phyloP scores from a whole-genome alignment of 441 rosid genomes.

The Populus trichocarpa region DNA sequence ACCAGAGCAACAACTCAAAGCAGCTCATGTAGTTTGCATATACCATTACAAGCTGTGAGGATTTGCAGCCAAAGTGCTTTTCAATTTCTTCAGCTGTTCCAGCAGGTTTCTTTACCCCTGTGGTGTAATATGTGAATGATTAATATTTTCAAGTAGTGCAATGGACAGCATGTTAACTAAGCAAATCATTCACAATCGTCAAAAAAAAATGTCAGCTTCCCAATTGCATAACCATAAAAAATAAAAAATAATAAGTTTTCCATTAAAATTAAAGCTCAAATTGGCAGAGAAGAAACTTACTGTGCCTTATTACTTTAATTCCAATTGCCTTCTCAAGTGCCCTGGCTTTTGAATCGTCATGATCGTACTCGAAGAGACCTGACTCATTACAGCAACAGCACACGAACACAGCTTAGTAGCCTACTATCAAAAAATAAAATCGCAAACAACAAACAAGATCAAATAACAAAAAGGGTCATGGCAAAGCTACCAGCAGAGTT shows the following conservation, averaged over 20 bases:
- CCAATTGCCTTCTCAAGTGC: slow-evolving; percentile 82
- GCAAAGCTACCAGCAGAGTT: slow-evolving; percentile 76
- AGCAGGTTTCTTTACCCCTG: slow-evolving; percentile 93
- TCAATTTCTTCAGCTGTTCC: slow-evolving; percentile 97
- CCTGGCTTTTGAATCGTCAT: slow-evolving; percentile 74
- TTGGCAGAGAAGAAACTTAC: slow-evolving; percentile 40
- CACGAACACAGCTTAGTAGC: slow-evolving; percentile 1
- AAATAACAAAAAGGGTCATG: slow-evolving; percentile 2
- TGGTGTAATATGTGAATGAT: not conserved
- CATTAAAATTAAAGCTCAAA: not conserved
- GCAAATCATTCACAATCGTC: not conserved
- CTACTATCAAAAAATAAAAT: slow-evolving; percentile 6
- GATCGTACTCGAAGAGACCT: slow-evolving; percentile 93
- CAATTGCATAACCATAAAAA: not conserved
- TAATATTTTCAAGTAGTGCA: not conserved
- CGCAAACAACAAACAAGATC: slow-evolving; percentile 5
- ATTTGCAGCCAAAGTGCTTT: slow-evolving; percentile 82
- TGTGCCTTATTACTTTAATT: slow-evolving; percentile 83
- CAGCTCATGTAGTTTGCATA: slow-evolving; percentile 13
- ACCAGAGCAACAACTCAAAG: slow-evolving; percentile 10
- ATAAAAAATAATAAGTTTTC: not conserved
- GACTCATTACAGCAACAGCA: slow-evolving; percentile 17
- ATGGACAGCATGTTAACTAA: not conserved
- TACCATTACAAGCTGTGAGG: slow-evolving; percentile 89
- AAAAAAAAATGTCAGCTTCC: not conserved